These are phyloP conservation scores for Lecanoromycetidae sp. DNA, from an alignment of 2,329 filamentous ascomycete genomes.

Conservation along the genomic window DNA sequence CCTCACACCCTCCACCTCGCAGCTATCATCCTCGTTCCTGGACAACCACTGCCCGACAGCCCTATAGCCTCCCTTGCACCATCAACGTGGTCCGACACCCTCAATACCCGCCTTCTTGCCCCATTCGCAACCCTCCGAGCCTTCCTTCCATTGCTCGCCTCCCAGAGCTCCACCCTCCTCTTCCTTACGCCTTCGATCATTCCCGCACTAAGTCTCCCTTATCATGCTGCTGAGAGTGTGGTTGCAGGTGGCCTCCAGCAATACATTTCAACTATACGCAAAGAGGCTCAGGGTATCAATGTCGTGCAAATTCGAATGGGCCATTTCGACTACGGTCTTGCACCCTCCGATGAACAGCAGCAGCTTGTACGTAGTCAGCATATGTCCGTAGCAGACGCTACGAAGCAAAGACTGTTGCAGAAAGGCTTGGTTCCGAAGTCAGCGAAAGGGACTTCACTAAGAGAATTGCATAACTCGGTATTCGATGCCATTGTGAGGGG, in stretches of 20 bases:
- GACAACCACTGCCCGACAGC: conserved; percentile 61
- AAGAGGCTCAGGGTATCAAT: conserved; percentile 62
- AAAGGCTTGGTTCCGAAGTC: conserved; percentile 23
- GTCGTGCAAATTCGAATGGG: conserved; percentile 85
- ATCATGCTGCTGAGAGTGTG: conserved; percentile 74
- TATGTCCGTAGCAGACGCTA: conserved; percentile 48
- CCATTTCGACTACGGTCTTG: conserved; percentile 65
- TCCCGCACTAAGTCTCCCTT: conserved; percentile 64
- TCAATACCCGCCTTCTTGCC: conserved; percentile 83
- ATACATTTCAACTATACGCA: conserved; percentile 67
- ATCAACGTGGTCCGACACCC: conserved; percentile 72
- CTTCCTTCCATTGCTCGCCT: conserved; percentile 66
- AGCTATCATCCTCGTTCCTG: conserved; percentile 70
- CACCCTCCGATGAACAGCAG: conserved; percentile 35
- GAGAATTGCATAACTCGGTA: conserved; percentile 72
- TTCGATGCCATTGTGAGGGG: conserved; percentile 73
- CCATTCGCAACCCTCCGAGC: conserved; percentile 81
- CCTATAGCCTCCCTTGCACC: conserved; percentile 76
- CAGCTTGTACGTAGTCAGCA: conserved; percentile 29
- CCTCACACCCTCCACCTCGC: conserved; percentile 65
- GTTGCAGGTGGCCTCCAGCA: conserved; percentile 78
- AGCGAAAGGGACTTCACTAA: conserved; percentile 55
- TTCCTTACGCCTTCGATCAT: conserved; percentile 71
- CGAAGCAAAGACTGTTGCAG: conserved; percentile 48
- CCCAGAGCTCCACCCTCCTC: conserved; percentile 47